phyloP scores from a whole-genome alignment of 176 grass and related monocot species.

The Paspalum vaginatum region DNA sequence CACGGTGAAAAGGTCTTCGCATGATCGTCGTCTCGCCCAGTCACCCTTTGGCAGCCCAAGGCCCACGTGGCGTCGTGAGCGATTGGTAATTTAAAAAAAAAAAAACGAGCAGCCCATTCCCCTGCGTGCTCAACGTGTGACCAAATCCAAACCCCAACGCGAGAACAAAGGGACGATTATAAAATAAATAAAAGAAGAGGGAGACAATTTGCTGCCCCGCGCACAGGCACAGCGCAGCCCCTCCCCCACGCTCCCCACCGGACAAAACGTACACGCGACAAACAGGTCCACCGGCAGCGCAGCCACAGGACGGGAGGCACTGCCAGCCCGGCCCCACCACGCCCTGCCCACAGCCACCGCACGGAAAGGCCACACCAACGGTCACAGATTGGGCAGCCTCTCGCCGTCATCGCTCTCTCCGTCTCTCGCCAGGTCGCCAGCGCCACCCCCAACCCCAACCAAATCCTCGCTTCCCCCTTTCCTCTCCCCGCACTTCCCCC shows the following conservation, averaged over 20 bases:
- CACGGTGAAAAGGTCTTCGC: no score
- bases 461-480: slow-evolving; percentile 20
- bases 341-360: slow-evolving; percentile 18
- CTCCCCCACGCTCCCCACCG: neutral
- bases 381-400: slow-evolving; percentile 48
- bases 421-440: neutral
- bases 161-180: no score
- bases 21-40: no score
- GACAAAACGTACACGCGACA: neutral
- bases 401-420: neutral
- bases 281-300: neutral
- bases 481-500: neutral
- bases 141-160: no score
- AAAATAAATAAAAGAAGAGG: no score
- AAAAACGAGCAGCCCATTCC: neutral
- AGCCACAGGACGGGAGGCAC: neutral
- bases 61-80: no score
- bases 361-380: slow-evolving; percentile 81
- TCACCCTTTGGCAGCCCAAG: no score
- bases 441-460: neutral
- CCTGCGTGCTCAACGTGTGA: slow-evolving; percentile 8
- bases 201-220: neutral
- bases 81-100: neutral
- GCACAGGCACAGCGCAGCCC: neutral
- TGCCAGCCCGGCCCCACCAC: slow-evolving; percentile 10